phyloP scores from a whole-genome alignment of 345 rosid genomes.

The thale cress (Arabidopsis thaliana) region TAIR10.1 NC_003074.8:3556501-3557000 shows the following conservation, averaged over 20 bases:
- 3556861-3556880: slow-evolving; percentile 57
- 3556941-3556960: slow-evolving; percentile 38
- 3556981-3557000: slow-evolving; percentile 50
- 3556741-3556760: slow-evolving; percentile 46
- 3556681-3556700: background rate
- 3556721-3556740: slow-evolving; percentile 39
- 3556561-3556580: slow-evolving; percentile 14
- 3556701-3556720: background rate
- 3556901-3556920: slow-evolving; percentile 54
- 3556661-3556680: slow-evolving; percentile 9
- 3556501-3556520: slow-evolving; percentile 1
- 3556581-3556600: background rate
- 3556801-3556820: slow-evolving; percentile 64
- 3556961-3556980: slow-evolving; percentile 47
- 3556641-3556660: background rate
- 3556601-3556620: slow-evolving; percentile 8
- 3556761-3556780: slow-evolving; percentile 66
- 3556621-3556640: slow-evolving; percentile 12
- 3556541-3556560: slow-evolving; percentile 35
- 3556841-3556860: slow-evolving; percentile 54
- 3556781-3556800: slow-evolving; percentile 69
- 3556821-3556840: slow-evolving; percentile 58
- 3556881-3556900: slow-evolving; percentile 61
- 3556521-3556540: slow-evolving; percentile 9
- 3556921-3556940: slow-evolving; percentile 36